Base-by-base conservation (phyloP, 73 alveolate genomes). In the Paramecium tetraurelia region DNA sequence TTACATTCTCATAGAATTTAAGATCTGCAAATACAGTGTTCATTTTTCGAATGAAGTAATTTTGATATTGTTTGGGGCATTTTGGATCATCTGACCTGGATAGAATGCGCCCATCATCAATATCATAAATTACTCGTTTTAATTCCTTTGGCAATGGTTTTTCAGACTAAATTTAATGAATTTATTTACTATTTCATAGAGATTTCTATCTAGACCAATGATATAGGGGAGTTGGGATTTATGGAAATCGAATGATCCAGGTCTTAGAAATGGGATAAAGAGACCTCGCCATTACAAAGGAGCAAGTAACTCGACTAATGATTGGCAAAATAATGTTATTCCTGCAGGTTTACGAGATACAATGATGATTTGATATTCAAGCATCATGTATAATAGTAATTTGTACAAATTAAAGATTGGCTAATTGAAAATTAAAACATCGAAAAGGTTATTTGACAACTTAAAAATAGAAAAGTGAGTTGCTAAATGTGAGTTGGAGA, bases 291-390 rank as follows among this genome's bases (percentile, higher is more conserved):
- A 80, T 48, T 80, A 46, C 3, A 80, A 46, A 43, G 90, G 90
- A 24, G 90, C 90, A 4, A 80, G 46, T 44, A 80, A 80, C 24
- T 80, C 90, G 5, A 80, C 57, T 22, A 80, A 63, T 24, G 90
- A 80, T 80, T 80, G 38, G 27, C 90, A 80, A 80, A 80, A 80
- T 3, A 80, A 46, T 18, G 90, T 80, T 20, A 80, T 80, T 41
- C 90, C 90, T 5, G 90, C 90, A 14, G 90, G 90, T 80, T 80
- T 80, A 5, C 90, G 70, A 31, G 90, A 80, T 7, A 80, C 90
- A 11, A 80, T 24, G 10, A 80, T 80, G 31, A 80, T 80, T 11
- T 80, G 44, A 22, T 80, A 80, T 18, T 80, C 90, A 21, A 80
- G 57, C 72, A 80, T 41, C 90, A 80, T 80, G 57, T 80, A 80